Evolutionary conservation across 352 stramenopile species (phyloP), one percentile per base, ranked within the genome.

Genomic region (Phytopythium vexans): DNA sequence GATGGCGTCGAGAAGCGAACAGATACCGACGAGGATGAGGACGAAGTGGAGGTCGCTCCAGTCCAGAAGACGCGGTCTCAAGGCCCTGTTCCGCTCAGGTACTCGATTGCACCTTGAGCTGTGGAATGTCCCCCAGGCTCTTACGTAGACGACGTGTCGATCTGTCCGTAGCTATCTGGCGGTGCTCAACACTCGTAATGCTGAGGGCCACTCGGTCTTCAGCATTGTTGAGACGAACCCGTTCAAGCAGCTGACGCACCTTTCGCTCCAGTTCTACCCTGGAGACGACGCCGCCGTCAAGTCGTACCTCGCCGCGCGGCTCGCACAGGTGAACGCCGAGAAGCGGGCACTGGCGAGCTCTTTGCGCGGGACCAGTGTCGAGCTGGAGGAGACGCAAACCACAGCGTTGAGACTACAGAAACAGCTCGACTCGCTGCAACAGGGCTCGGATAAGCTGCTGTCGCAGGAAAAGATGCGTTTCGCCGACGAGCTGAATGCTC

Each of bases 171-270:
- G 85, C 50, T 94, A 93, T 62, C 67, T 94, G 36, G 85, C 82
- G 34, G 85, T 94, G 33, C 54, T 94, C 32, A 91, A 91, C 56
- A 93, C 82, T 34, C 75, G 60, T 12, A 78, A 92, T 49, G 47
- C 48, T 33, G 64, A 81, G 31, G 76, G 69, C n/a, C 64, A 85
- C 44, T 88, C 76, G 4, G 62, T 89, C 15, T 97, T 98, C 62
- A 95, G 82, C 35, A 91, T 98, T 41, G 88, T 98, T 40, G 94
- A 98, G 72, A 95, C 92, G 16, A 98, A 97, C 49, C 80, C 64
- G 21, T 98, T 98, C 77, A 98, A 98, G 73, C 85, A 97, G 60
- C 60, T 98, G 54, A 97, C 89, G 45, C 94, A 98, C 55, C 66
- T 98, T 11, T 96, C 85, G 39, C 70, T 98, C 12, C 64, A 74